Base-by-base conservation (phyloP, 2,329 filamentous ascomycete species). In the Ceratocystis albifundus region DNA sequence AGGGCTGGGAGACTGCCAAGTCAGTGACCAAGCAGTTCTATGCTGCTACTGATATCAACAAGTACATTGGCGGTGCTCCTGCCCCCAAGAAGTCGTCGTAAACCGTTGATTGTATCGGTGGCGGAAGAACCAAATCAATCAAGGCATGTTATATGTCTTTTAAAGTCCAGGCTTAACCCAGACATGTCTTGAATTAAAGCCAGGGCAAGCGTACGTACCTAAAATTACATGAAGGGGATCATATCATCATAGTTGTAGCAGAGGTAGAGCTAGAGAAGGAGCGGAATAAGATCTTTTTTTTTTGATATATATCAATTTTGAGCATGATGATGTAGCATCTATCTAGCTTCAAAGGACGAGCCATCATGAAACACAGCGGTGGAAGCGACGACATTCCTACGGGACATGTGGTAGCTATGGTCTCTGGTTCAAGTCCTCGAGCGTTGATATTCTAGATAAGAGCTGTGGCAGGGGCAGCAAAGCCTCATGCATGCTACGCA, bases 1-100 rank as follows among this genome's bases (percentile, higher is more conserved):
- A 93, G 74, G 84, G 82, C 64, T 97, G 93, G 93, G 87, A 88
- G 66, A 81, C 79, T 48, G 79, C 90, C 77, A 96, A 96, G 87
- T 80, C 80, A 69, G 76, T 82, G 61, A 80, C 86, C 64, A 82
- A 84, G 75, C 86, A 92, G 77, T 90, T 87, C 73, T 86, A 91
- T 74, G 86, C 90, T 71, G 82, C 82, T 66, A 96, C 92, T 50
- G 66, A 68, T 50, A 62, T 68, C 28, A 65, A 64, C 48, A 68
- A 68, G 63, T 22, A 62, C 46, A 41, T 64, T 41, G 64, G 59
- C 32, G 64, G 64, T 50, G 64, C 41, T 50, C 61, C 66, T 36
- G 66, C 63, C 5, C 66, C 66, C 22, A 88, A 88, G 82, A 88
- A 88, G 80, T 80, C 84, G 28, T 70, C 68, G 62, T 70, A 69